Percentiles rank a stretch among this genome's conserved stretches.
These are phyloP conservation scores for Fulvia fulva DNA, from an alignment of 2,329 filamentous ascomycete genomes.

Conservation along the genomic window DNA sequence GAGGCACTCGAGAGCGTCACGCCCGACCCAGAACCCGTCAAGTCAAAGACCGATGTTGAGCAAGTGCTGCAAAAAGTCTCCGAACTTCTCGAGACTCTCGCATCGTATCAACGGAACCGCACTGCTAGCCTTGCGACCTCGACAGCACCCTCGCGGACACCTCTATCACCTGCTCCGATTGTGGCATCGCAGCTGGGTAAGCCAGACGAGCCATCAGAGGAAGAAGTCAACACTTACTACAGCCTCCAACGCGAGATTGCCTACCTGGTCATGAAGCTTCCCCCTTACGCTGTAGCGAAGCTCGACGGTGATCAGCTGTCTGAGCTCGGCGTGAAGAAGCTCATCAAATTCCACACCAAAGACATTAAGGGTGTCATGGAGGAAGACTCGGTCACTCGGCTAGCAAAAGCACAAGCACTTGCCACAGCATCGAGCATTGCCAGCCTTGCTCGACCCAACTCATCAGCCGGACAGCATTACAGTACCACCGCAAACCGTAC, in stretches of 20 bases:
- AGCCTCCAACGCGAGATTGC: conserved; percentile 70
- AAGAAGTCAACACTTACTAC: conserved; percentile 61
- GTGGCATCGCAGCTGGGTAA: conserved; percentile 53
- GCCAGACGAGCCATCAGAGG: conserved; percentile 60
- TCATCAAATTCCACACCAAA: conserved; percentile 67
- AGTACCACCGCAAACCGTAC: conserved; percentile 31
- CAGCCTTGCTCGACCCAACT: conserved; percentile 27
- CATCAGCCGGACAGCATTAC: conserved; percentile 32
- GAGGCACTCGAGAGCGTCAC: conserved; percentile 17
- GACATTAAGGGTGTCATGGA: conserved; percentile 78
- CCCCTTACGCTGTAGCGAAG: conserved; percentile 81
- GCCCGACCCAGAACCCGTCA: conserved; percentile 17
- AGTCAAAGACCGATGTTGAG: conserved; percentile 36
- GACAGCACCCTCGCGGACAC: conserved; percentile 24
- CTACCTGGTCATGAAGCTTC: conserved; percentile 69
- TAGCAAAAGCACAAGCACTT: conserved; percentile 38
- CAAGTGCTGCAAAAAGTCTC: conserved; percentile 66
- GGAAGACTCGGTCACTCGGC: conserved; percentile 62
- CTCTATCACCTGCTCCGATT: conserved; percentile 60
- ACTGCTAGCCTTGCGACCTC: conserved; percentile 59
- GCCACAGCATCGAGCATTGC: conserved; percentile 31
- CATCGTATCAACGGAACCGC: conserved; percentile 75
- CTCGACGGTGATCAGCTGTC: conserved; percentile 81
- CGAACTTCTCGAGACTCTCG: conserved; percentile 69
- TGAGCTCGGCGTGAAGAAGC: conserved; percentile 76